A percentile compares a stretch with the other conserved stretches of the same genome.
Evolutionary conservation across 768 basidiomycete genomes (phyloP).

Genomic region (Lactifluus hygrophoroides): DNA sequence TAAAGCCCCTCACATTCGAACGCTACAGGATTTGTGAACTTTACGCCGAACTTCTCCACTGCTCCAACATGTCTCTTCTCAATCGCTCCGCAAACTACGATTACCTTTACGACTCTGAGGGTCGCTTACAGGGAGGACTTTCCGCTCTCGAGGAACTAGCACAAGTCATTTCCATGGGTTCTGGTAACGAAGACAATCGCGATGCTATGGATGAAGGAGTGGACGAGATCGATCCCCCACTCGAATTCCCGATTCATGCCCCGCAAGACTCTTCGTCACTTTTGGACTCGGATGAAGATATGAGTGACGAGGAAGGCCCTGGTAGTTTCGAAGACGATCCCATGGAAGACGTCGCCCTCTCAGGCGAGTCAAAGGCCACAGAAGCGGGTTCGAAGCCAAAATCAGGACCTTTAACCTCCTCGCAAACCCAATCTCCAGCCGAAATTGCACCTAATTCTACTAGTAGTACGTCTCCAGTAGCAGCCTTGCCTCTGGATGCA

Average conservation of each 20-base stretch:
- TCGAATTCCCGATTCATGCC: constrained; percentile 59
- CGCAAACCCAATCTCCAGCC: constrained; percentile 16
- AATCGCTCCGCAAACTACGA: constrained; percentile 69
- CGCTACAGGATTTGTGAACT: constrained; percentile 94
- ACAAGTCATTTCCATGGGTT: constrained; percentile 64
- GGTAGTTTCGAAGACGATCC: constrained; percentile 71
- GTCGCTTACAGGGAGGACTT: constrained; percentile 82
- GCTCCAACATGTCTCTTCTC: constrained; percentile 94
- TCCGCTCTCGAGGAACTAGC: constrained; percentile 80
- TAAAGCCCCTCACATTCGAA: constrained; percentile 84
- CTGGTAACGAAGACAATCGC: constrained; percentile 43
- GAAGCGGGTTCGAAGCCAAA: constrained; percentile 8
- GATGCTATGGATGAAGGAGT: constrained; percentile 51
- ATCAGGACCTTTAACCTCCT: neutral
- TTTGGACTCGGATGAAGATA: constrained; percentile 67
- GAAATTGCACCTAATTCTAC: neutral
- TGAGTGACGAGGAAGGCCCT: constrained; percentile 58
- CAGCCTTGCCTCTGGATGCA: neutral
- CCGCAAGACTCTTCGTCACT: constrained; percentile 42
- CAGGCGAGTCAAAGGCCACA: constrained; percentile 42
- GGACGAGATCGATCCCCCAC: constrained; percentile 53
- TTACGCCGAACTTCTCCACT: constrained; percentile 93
- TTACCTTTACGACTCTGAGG: constrained; percentile 71
- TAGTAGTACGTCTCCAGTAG: neutral
- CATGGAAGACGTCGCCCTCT: constrained; percentile 78